Evolutionary conservation across 768 basidiomycete species (phyloP).

Genomic region (Russula sp.): DNA sequence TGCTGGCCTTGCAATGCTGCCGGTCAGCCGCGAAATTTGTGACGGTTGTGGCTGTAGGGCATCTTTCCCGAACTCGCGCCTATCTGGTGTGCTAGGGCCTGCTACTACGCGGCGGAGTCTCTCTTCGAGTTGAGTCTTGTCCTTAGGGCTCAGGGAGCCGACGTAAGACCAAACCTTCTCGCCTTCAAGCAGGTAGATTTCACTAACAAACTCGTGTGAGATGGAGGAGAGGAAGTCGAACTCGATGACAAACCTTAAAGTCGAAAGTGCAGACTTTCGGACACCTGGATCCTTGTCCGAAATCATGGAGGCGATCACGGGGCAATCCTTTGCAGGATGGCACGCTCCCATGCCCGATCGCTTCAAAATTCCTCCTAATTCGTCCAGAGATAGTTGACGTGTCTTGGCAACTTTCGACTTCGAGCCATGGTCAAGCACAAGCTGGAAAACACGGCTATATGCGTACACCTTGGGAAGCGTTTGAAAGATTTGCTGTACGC

Average conservation of each 20-base stretch:
- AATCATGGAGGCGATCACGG: slow-evolving; percentile 71
- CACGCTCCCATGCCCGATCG: slow-evolving; percentile 80
- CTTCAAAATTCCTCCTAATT: slow-evolving; percentile 71
- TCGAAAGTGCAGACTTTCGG: slow-evolving; percentile 79
- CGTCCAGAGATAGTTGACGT: slow-evolving; percentile 82
- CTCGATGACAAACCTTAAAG: slow-evolving; percentile 61
- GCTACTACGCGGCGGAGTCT: slow-evolving; percentile 80
- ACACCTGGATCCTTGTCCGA: slow-evolving; percentile 88
- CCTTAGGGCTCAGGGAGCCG: slow-evolving; percentile 73
- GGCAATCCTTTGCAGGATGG: slow-evolving; percentile 77
- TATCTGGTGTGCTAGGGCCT: slow-evolving; percentile 54
- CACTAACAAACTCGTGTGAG: slow-evolving; percentile 44
- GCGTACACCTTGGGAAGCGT: slow-evolving; percentile 87
- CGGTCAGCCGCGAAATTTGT: slow-evolving; percentile 54
- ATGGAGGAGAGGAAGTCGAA: slow-evolving; percentile 16
- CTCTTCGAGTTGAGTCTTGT: slow-evolving; percentile 91
- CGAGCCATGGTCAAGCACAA: slow-evolving; percentile 84
- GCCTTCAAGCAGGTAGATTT: slow-evolving; percentile 77
- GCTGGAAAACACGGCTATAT: slow-evolving; percentile 86
- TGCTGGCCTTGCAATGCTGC: slow-evolving; percentile 47
- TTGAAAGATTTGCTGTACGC: slow-evolving; percentile 83
- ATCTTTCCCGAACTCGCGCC: slow-evolving; percentile 37
- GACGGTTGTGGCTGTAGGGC: slow-evolving; percentile 42
- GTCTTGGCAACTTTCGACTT: slow-evolving; percentile 91
- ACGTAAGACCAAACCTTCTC: slow-evolving; percentile 83